Evolutionary conservation across 352 stramenopile species (phyloP), one percentile per base, ranked within the genome.

Genomic region (Phytophthora brassicae): DNA sequence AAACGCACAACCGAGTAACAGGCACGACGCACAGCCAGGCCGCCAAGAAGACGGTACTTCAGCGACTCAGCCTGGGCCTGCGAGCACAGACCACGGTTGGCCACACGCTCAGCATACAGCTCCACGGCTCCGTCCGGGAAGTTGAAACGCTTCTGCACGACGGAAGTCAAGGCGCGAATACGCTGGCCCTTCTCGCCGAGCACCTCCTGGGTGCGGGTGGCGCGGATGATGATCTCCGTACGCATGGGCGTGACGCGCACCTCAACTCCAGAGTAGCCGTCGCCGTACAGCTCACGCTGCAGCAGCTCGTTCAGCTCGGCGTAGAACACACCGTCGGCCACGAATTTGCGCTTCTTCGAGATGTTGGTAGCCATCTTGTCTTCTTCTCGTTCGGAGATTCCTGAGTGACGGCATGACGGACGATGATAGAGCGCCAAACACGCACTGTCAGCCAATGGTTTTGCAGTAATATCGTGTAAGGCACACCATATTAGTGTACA

Each of bases 251-350:
- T 99, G 60, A 98, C 96, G 57, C 97, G 96, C 53, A 99, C 96
- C 75, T 99, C 97, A 14, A 99, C 96, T 64, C 97, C 97, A 48
- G 96, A 93, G 87, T 99, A 99, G 64, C 97, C 97, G 63, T 99
- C 96, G 76, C 98, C 96, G 62, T 96, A 97, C 44, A 99, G 89
- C 80, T 99, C 97, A 31, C 96, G 84, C 71, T 96, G 97, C 56
- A 99, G 87, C 52, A 99, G 87, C 84, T 99, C 97, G 85, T 99
- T 99, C 20, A 99, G 86, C 81, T 99, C 98, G 72, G 97, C 96
- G 87, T 99, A 99, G 92, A 99, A 99, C 45, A 99, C 96, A 88
- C 98, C 98, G 79, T 99, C 97, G 45, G 97, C 97, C 57, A 99
- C 91, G 84, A 99, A 99, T 89, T 99, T 99, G 72, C 96, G 92